Percentiles rank a stretch among this genome's conserved stretches.
phyloP scores from a whole-genome alignment of 495 filamentous ascomycete species.

The Penicillium argentinense region DNA sequence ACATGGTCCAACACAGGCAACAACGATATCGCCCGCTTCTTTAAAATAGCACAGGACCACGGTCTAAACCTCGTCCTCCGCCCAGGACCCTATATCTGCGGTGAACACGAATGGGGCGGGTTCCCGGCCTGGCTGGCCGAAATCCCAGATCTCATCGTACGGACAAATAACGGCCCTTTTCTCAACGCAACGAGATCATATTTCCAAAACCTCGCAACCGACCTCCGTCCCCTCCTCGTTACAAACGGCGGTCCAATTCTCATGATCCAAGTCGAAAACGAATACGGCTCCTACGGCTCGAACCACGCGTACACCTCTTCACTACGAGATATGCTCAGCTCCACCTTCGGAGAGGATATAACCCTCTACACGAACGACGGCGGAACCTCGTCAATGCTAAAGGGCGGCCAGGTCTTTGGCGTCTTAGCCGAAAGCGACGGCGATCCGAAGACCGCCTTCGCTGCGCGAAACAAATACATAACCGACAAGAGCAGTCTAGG shows the following conservation, averaged over 20 bases:
- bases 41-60: constrained; percentile 40
- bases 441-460: constrained; percentile 40
- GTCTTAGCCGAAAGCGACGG: constrained; percentile 47
- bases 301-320: constrained; percentile 39
- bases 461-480: constrained; percentile 38
- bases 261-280: constrained; percentile 52
- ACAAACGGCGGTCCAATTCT: constrained; percentile 44
- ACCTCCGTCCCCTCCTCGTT: constrained; percentile 31
- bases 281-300: constrained; percentile 46
- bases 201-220: constrained; percentile 32
- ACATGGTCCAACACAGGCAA: constrained; percentile 28
- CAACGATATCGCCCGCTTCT: constrained; percentile 43
- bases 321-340: constrained; percentile 34
- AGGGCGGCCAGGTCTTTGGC: constrained; percentile 39
- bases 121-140: constrained; percentile 45
- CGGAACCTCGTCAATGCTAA: constrained; percentile 34
- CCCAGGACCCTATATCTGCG: constrained; percentile 49
- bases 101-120: constrained; percentile 50
- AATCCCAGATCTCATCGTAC: constrained; percentile 38
- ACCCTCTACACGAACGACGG: constrained; percentile 51
- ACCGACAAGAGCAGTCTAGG: constrained; percentile 39
- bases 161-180: constrained; percentile 36
- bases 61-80: constrained; percentile 42
- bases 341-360: constrained; percentile 31
- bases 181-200: constrained; percentile 36